Percentiles rank a stretch among this genome's conserved stretches.
Evolutionary conservation across 108 stramenopile species (phyloP).

Genomic region (Pelagomonas calceolata): DNA sequence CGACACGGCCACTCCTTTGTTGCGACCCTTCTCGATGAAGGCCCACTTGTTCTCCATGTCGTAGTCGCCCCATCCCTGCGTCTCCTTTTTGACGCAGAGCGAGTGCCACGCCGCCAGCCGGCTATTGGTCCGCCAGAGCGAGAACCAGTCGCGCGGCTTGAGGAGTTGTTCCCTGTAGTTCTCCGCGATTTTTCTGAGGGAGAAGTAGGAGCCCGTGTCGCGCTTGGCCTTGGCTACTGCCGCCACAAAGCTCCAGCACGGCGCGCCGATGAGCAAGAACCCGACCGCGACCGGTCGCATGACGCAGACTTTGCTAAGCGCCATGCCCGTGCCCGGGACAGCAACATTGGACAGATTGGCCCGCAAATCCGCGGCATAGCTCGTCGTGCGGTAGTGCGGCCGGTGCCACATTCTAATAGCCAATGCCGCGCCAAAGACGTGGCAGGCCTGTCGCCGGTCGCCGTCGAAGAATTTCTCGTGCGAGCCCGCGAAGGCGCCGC

Average conservation of each 20-base stretch:
- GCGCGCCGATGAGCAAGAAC: constrained; percentile 62
- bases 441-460: constrained; percentile 34
- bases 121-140: constrained; percentile 89
- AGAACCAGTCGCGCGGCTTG: constrained; percentile 90
- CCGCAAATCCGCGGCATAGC: constrained; percentile 68
- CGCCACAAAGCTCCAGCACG: constrained; percentile 55
- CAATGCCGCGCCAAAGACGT: constrained; percentile 73
- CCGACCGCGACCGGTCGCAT: constrained; percentile 29
- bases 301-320: constrained; percentile 55
- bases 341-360: constrained; percentile 94
- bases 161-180: constrained; percentile 73
- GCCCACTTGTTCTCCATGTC: constrained; percentile 96
- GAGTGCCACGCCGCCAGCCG: constrained; percentile 80
- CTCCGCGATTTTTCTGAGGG: constrained; percentile 25
- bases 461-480: background rate
- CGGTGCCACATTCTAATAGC: constrained; percentile 76
- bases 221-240: constrained; percentile 51
- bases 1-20: constrained; percentile 69
- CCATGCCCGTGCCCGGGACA: constrained; percentile 88
- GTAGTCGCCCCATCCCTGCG: constrained; percentile 37
- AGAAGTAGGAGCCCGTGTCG: constrained; percentile 27
- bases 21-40: constrained; percentile 66
- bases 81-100: constrained; percentile 56
- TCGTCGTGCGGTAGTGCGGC: constrained; percentile 82
- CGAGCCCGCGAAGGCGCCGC: constrained; percentile 6